Base-by-base conservation (phyloP, 768 basidiomycete genomes). In the Podaxis sp. region DNA sequence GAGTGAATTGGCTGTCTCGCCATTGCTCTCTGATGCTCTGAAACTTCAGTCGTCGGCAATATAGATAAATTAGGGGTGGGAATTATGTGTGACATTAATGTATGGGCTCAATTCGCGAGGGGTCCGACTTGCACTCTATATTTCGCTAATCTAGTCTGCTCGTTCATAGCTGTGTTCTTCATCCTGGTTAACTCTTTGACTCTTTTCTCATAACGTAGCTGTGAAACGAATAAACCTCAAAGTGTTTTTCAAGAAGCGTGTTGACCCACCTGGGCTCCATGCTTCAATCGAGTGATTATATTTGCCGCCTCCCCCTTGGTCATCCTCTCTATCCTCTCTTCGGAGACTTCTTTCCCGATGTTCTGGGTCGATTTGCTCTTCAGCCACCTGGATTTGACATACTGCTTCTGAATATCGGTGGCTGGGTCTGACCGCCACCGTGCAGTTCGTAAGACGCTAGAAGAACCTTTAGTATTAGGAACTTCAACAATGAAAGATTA, bases 281-380 rank as follows among this genome's bases (percentile, higher is more conserved):
- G 88, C 70, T 85, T 89, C 60, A 91, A 64, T 8, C 92, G 86
- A 24, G 86, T 86, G 64, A 95, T 89, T 50, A 94, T 86, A 66
- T 87, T 87, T 0, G 88, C 89, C 30, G 92, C 91, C 65, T 90
- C 82, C 2, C 93, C 93, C 72, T 91, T 93, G 1, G 85, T 93
- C 67, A 95, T 68, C 0, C 62, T 73, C 50, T 68, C 72, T 4
- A 86, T 70, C 49, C 72, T 75, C 33, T 77, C 68, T 8, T 72
- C 71, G 24, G 65, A 67, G 24, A 63, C 63, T 4, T 68, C 67
- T 37, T 71, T 59, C 17, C 70, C 69, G n/a, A 62, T 69, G 17
- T 55, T 44, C 64, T 53, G 66, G 60, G 60, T 70, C 50, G 55
- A 66, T 64, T 65, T 41, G 10, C 41, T 64, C 49, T 67, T 77